Evolutionary conservation across 768 basidiomycete genomes (phyloP).

Genomic region (Phylloporus sp.): DNA sequence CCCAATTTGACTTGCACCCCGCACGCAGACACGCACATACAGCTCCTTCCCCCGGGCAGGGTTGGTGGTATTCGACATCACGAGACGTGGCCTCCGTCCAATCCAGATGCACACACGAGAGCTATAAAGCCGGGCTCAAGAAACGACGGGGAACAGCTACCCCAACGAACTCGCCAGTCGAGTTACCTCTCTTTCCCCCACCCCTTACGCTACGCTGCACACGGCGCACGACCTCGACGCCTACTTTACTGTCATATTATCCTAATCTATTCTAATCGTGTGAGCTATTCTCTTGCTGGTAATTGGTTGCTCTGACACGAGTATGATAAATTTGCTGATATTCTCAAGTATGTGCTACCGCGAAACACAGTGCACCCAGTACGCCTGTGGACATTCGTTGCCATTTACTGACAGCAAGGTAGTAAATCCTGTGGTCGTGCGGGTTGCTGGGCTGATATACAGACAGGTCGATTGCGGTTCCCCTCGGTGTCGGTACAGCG

Average conservation of each 20-base stretch:
- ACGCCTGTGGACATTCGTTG: constrained; percentile 38
- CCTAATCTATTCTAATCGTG: constrained; percentile 24
- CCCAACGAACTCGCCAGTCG: constrained; percentile 10
- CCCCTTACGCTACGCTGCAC: background rate
- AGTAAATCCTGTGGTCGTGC: constrained; percentile 20
- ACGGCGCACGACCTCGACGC: background rate
- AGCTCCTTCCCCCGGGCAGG: constrained; percentile 2
- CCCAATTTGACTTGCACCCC: constrained; percentile 18
- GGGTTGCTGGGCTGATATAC: constrained; percentile 10
- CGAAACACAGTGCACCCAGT: constrained; percentile 35
- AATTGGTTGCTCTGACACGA: constrained; percentile 11
- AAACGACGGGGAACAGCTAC: background rate
- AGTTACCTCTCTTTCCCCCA: background rate
- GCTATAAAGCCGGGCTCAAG: constrained; percentile 22
- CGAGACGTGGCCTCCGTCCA: constrained; percentile 3
- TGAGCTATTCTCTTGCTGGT: constrained; percentile 4
- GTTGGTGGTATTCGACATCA: constrained; percentile 8
- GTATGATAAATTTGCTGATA: background rate
- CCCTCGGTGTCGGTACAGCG: constrained; percentile 42
- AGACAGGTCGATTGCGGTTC: constrained; percentile 42
- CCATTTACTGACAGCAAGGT: constrained; percentile 31
- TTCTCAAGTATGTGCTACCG: constrained; percentile 41
- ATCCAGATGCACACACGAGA: constrained; percentile 1
- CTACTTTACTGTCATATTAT: constrained; percentile 5
- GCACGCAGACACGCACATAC: background rate